Percentiles rank a stretch among this genome's conserved stretches.
Evolutionary conservation across 1,284 basidiomycete genomes (phyloP).

Genomic region (Hypsizygus ulmarius): DNA sequence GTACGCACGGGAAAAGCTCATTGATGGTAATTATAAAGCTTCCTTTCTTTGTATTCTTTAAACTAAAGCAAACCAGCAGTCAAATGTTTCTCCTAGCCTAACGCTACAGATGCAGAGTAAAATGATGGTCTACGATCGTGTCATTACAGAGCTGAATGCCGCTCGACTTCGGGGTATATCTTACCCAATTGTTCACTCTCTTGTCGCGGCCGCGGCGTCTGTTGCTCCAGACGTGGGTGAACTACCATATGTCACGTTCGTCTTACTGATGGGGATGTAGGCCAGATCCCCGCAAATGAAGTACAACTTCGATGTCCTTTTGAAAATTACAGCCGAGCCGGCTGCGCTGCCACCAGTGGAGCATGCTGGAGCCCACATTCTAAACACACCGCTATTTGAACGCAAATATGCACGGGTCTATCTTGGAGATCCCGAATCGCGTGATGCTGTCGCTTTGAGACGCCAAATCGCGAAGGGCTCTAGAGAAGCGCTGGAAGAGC

Average conservation of each 20-base stretch:
- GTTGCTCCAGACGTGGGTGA: conserved; percentile 54
- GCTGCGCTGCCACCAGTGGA: conserved; percentile 67
- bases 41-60: not conserved
- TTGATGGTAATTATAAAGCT: conserved; percentile 44
- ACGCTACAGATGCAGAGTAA: conserved; percentile 84
- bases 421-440: conserved; percentile 64
- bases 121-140: conserved; percentile 93
- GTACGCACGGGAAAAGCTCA: conserved; percentile 52
- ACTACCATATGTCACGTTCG: conserved; percentile 3
- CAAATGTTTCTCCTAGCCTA: conserved; percentile 52
- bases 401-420: conserved; percentile 74
- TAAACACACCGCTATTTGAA: conserved; percentile 71
- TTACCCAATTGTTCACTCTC: conserved; percentile 70
- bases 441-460: conserved; percentile 61
- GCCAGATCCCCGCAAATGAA: conserved; percentile 54
- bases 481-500: conserved; percentile 74
- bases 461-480: conserved; percentile 73
- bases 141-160: conserved; percentile 72
- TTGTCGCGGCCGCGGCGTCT: conserved; percentile 62
- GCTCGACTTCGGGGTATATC: conserved; percentile 70
- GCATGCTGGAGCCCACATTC: conserved; percentile 73
- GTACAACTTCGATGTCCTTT: conserved; percentile 69
- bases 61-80: conserved; percentile 27
- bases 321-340: conserved; percentile 69
- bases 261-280: conserved; percentile 26